Evolutionary conservation across 1,139 yeast species (phyloP).

Genomic region (Hemisphaericaspora lyxosophila): DNA sequence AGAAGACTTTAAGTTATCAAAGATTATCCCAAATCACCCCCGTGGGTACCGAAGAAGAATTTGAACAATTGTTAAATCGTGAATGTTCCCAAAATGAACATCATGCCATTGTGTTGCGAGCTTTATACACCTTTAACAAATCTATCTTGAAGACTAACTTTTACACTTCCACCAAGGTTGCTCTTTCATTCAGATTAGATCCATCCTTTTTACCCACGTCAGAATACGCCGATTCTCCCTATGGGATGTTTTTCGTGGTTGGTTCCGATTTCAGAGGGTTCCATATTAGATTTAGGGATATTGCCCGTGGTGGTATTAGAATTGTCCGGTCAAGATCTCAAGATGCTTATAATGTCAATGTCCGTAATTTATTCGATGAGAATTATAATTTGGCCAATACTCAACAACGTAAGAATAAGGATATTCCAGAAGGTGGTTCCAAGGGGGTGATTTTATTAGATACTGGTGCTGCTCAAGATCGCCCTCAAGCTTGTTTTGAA

Average conservation of each 20-base stretch:
- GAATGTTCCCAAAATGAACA: slow-evolving; percentile 79
- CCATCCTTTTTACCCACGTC: slow-evolving; percentile 80
- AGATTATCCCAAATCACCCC: slow-evolving; percentile 77
- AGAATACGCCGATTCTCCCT: slow-evolving; percentile 92
- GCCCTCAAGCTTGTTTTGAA: slow-evolving; percentile 83
- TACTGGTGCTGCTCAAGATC: slow-evolving; percentile 71
- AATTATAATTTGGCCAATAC: slow-evolving; percentile 94
- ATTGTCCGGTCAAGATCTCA: slow-evolving; percentile 84
- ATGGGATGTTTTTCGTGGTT: slow-evolving; percentile 91
- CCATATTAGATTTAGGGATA: slow-evolving; percentile 95
- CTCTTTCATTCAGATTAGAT: slow-evolving; percentile 86
- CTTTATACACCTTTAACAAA: slow-evolving; percentile 80
- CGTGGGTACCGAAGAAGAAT: slow-evolving; percentile 73
- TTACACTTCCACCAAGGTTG: slow-evolving; percentile 91
- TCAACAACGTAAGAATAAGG: slow-evolving; percentile 96
- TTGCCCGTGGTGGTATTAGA: slow-evolving; percentile 97
- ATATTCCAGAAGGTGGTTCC: slow-evolving; percentile 98
- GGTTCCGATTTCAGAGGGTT: slow-evolving; percentile 97
- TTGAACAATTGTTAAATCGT: slow-evolving; percentile 64
- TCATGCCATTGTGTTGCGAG: slow-evolving; percentile 77
- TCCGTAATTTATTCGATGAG: slow-evolving; percentile 89
- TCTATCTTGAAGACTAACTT: slow-evolving; percentile 90
- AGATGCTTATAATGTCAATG: slow-evolving; percentile 85
- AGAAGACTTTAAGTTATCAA: slow-evolving; percentile 86
- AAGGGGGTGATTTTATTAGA: slow-evolving; percentile 93